Base-by-base conservation (phyloP, 257 asterid species). In the Primulina huaijiensis region DNA sequence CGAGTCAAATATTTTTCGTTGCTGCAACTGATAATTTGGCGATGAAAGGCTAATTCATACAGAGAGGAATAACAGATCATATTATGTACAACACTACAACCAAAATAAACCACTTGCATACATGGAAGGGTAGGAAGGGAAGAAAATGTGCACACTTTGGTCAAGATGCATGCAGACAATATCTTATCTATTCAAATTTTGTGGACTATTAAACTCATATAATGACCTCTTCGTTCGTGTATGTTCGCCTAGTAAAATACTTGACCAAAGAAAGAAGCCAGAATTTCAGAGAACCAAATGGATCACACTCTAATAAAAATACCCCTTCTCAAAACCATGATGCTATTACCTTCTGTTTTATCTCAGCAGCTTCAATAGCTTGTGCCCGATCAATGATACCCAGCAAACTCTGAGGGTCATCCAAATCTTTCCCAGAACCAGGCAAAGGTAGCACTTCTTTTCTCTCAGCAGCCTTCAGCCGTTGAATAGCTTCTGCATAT, bases 371-470 rank as follows among this genome's bases (percentile, higher is more conserved):
- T 81, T 82, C 96, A 69, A 93, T 89, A 70, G 90, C 97, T 81
- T 89, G 95, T 34, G 88, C 89, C 8, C 97, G 86, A 62, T 88
- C 97, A 59, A 79, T 77, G 60, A 89, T 67, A 19, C 96, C 95
- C 43, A 86, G 83, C 68, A 91, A 71, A 74, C 76, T 88, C 65
- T 88, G 88, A 53, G 97, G 87, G 73, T 91, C 96, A 7, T 82
- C 96, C 62, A 91, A 82, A 82, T 93, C 99, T 71, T 77, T 82
- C 20, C 83, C 93, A 62, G 65, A 87, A 69, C 99, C 99, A 9
- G 97, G 96, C 88, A 94, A 83, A 7, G 99, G 99, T 56, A 89
- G 84, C 65, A 94, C 90, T 75, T 91, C 95, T 70, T 83, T 88
- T 74, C 87, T 86, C 76, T 82, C 92, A 73, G 97, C 97, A 81